Percentiles rank a stretch among this genome's conserved stretches.
These are phyloP conservation scores for Citrus glauca DNA, from an alignment of 345 rosid genomes.

Conservation along the genomic window DNA sequence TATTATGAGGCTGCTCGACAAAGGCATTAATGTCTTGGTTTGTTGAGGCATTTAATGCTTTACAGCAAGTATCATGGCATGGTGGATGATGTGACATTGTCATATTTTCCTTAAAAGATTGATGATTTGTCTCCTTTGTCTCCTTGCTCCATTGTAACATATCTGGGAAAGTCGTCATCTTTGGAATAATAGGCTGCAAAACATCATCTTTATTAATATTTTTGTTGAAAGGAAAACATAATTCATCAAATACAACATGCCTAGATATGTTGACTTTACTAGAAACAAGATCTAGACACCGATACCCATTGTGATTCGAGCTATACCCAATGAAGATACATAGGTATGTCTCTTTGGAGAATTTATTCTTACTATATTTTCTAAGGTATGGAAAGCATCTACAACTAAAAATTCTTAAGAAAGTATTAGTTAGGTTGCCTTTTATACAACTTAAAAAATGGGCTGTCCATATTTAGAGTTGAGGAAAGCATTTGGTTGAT, in stretches of 20 bases:
- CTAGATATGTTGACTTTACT: not conserved
- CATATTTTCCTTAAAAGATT: no score
- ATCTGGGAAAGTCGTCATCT: not conserved
- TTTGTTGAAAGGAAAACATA: not conserved
- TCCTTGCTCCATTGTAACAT: not conserved
- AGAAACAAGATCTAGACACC: not conserved
- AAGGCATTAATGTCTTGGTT: no score
- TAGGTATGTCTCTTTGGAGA: not conserved
- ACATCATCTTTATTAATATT: not conserved
- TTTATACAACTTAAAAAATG: not conserved
- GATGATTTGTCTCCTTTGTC: no score
- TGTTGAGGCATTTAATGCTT: no score
- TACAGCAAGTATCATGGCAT: no score
- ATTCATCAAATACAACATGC: not conserved
- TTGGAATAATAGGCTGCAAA: not conserved
- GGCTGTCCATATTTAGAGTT: not conserved
- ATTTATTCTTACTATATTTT: not conserved
- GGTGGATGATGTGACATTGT: no score
- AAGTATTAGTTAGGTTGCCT: not conserved
- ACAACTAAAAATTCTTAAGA: not conserved
- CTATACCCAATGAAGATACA: not conserved
- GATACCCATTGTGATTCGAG: not conserved
- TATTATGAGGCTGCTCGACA: no score
- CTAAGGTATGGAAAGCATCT: not conserved
- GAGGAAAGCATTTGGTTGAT: not conserved